phyloP scores from a whole-genome alignment of 495 filamentous ascomycete species.

The Annulohypoxylon moriforme region DNA sequence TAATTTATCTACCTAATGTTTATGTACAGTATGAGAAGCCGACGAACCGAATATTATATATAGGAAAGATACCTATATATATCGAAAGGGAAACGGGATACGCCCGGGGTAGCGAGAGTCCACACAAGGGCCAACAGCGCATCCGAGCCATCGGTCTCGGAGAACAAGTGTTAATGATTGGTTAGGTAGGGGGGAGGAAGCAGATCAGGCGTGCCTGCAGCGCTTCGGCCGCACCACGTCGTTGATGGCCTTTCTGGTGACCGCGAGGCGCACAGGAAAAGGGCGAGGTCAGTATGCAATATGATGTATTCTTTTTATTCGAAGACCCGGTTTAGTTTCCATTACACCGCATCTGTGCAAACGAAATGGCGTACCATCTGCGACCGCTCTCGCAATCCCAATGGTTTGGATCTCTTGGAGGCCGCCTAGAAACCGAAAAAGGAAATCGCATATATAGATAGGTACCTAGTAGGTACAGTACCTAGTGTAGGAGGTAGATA shows the following conservation, averaged over 20 bases:
- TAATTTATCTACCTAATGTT: conserved; percentile 12
- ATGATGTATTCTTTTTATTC: conserved; percentile 38
- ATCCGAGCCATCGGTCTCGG: conserved; percentile 37
- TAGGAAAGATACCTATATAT: conserved; percentile 1
- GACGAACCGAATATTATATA: conserved; percentile 30
- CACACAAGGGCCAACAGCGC: conserved; percentile 43
- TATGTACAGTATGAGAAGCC: conserved; percentile 23
- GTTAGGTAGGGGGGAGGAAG: conserved; percentile 23
- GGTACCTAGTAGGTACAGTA: background rate
- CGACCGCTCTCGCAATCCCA: conserved; percentile 35
- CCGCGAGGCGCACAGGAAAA: conserved; percentile 29
- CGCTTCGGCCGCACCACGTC: conserved; percentile 42
- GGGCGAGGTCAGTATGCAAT: conserved; percentile 42
- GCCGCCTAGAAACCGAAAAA: conserved; percentile 22
- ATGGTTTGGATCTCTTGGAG: conserved; percentile 30
- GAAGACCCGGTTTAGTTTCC: conserved; percentile 31
- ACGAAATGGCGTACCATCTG: conserved; percentile 31
- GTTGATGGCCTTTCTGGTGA: conserved; percentile 33
- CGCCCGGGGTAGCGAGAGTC: conserved; percentile 22
- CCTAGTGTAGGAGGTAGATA: no score
- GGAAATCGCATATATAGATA: conserved; percentile 4
- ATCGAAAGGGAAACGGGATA: conserved; percentile 14
- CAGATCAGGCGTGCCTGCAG: conserved; percentile 49
- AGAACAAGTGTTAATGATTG: conserved; percentile 37
- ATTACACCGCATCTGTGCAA: conserved; percentile 24